Evolutionary conservation across 2,329 filamentous ascomycete genomes (phyloP).

Genomic region (Diaporthe aspalathi): DNA sequence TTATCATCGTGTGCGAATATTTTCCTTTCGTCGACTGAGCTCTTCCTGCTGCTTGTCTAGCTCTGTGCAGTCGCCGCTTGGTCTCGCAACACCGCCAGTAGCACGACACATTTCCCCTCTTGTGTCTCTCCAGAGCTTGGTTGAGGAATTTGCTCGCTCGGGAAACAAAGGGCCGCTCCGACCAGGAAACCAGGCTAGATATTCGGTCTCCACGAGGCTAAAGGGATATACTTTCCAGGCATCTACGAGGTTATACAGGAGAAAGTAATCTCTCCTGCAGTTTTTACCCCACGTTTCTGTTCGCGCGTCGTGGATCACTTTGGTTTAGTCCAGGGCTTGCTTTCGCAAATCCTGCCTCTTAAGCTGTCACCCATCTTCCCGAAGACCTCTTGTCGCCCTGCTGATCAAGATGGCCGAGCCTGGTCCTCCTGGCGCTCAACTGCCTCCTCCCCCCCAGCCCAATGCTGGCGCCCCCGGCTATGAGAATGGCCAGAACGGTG

Average conservation of each 20-base stretch:
- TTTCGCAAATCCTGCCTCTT: slow-evolving; percentile 24
- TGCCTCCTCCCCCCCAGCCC: slow-evolving; percentile 76
- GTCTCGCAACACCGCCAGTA: slow-evolving; percentile 28
- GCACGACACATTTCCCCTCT: slow-evolving; percentile 17
- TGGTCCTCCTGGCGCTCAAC: slow-evolving; percentile 72
- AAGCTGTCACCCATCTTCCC: slow-evolving; percentile 16
- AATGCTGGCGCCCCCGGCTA: slow-evolving; percentile 80
- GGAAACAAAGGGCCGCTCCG: slow-evolving; percentile 18
- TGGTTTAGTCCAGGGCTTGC: slow-evolving; percentile 14
- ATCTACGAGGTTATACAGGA: slow-evolving; percentile 18
- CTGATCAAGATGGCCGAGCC: slow-evolving; percentile 79
- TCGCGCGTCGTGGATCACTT: slow-evolving; percentile 22
- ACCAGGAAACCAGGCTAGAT: slow-evolving; percentile 18
- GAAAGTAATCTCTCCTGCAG: slow-evolving; percentile 31
- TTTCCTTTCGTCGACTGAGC: slow-evolving; percentile 37
- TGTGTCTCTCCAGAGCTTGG: slow-evolving; percentile 23
- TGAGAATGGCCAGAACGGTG: slow-evolving; percentile 74
- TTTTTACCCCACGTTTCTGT: slow-evolving; percentile 22
- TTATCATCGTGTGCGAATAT: slow-evolving; percentile 37
- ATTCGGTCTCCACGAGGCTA: slow-evolving; percentile 18
- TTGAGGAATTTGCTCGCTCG: slow-evolving; percentile 27
- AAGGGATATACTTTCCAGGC: slow-evolving; percentile 32
- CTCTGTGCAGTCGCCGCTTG: slow-evolving; percentile 34
- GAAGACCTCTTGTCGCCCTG: slow-evolving; percentile 15
- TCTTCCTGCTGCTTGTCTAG: slow-evolving; percentile 34